Evolutionary conservation across 768 basidiomycete species (phyloP).

Genomic region (Lactarius psammicola): DNA sequence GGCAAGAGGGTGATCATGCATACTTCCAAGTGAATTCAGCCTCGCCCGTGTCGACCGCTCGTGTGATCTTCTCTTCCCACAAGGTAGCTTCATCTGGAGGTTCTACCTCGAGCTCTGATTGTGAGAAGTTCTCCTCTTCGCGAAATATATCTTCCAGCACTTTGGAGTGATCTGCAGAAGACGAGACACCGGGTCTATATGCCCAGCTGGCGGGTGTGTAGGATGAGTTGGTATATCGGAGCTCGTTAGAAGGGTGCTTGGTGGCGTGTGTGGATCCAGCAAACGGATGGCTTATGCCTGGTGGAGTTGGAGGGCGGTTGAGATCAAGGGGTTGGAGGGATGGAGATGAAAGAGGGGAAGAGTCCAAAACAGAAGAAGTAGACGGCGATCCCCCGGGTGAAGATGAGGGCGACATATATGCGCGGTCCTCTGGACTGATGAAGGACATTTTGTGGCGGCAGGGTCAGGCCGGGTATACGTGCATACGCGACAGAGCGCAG

Average conservation of each 20-base stretch:
- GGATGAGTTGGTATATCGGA: conserved; percentile 23
- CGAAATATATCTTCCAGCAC: conserved; percentile 18
- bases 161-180: conserved; percentile 13
- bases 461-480: not conserved
- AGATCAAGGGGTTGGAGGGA: conserved; percentile 23
- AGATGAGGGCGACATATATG: conserved; percentile 27
- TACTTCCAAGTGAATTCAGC: conserved; percentile 25
- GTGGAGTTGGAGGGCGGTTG: conserved; percentile 14
- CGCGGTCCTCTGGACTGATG: conserved; percentile 23
- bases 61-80: conserved; percentile 21
- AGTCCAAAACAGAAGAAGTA: conserved; percentile 17
- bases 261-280: conserved; percentile 21
- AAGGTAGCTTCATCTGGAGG: conserved; percentile 19
- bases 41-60: conserved; percentile 24
- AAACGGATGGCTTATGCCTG: conserved; percentile 16
- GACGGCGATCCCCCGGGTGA: conserved; percentile 23
- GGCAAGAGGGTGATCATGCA: not conserved
- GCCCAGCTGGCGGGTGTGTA: conserved; percentile 18
- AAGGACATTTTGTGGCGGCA: conserved; percentile 10
- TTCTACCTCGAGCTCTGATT: conserved; percentile 6
- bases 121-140: conserved; percentile 15
- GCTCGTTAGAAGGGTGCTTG: conserved; percentile 23
- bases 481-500: not conserved
- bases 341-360: conserved; percentile 22
- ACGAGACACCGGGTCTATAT: conserved; percentile 6